Evolutionary conservation across 2,329 filamentous ascomycete species (phyloP).

Genomic region (Pyrenochaeta sp.): DNA sequence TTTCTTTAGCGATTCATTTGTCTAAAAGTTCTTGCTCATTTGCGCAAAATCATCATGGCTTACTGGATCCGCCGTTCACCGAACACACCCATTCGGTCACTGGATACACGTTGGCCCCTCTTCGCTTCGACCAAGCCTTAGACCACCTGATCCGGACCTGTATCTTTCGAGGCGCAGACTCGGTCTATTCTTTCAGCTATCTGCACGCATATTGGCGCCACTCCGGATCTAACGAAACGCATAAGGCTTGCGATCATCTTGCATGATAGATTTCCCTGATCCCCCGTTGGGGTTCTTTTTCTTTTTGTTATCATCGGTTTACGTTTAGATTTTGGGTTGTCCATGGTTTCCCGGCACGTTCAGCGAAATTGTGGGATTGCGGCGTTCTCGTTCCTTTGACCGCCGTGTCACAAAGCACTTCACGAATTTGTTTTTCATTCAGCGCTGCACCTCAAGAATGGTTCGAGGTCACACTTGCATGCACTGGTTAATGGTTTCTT

Average conservation of each 20-base stretch:
- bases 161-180: slow-evolving; percentile 25
- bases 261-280: slow-evolving; percentile 50
- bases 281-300: slow-evolving; percentile 32
- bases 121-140: slow-evolving; percentile 28
- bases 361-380: slow-evolving; percentile 44
- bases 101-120: slow-evolving; percentile 31
- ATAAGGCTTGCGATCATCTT: slow-evolving; percentile 46
- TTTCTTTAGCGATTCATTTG: slow-evolving; percentile 42
- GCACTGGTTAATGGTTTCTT: slow-evolving; percentile 44
- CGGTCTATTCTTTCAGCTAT: slow-evolving; percentile 43
- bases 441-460: slow-evolving; percentile 37
- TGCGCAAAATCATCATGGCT: slow-evolving; percentile 22
- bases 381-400: slow-evolving; percentile 39
- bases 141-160: slow-evolving; percentile 25
- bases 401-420: slow-evolving; percentile 35
- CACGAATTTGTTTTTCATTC: slow-evolving; percentile 39
- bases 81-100: slow-evolving; percentile 22
- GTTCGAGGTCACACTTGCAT: slow-evolving; percentile 26
- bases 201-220: slow-evolving; percentile 47
- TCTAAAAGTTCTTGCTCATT: slow-evolving; percentile 44
- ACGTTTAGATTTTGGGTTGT: slow-evolving; percentile 45
- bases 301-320: slow-evolving; percentile 33
- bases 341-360: slow-evolving; percentile 38
- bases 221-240: slow-evolving; percentile 48
- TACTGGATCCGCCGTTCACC: slow-evolving; percentile 17